Conservation (phyloP, 2,329 filamentous ascomycete species). For the Cladosporium sphaerospermum region DNA sequence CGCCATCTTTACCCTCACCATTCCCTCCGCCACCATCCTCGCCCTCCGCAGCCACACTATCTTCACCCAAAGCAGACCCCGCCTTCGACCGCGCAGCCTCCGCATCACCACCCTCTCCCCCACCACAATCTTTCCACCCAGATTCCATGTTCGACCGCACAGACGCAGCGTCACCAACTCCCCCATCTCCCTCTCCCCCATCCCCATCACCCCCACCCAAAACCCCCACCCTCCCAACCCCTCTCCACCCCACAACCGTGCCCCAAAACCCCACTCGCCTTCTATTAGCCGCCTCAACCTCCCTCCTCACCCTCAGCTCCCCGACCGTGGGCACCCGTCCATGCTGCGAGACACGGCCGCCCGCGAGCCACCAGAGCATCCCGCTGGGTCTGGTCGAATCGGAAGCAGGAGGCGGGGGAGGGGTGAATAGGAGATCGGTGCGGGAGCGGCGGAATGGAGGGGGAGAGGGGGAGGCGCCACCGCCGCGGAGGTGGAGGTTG, state of each 20-base stretch:
- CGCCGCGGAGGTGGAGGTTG: not conserved
- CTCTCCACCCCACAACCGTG: not conserved
- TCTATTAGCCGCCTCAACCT: conserved; percentile 5
- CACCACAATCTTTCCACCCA: not conserved
- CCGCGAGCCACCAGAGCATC: conserved; percentile 1
- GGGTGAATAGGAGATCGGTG: not conserved
- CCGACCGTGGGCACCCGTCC: not conserved
- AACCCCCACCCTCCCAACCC: conserved; percentile 5
- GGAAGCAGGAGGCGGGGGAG: not conserved
- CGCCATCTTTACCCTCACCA: too few species aligned
- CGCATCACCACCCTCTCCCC: not conserved
- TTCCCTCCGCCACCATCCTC: too few species aligned
- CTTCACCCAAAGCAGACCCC: too few species aligned
- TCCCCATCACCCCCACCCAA: not conserved
- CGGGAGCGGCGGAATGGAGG: not conserved
- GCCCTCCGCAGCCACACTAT: too few species aligned
- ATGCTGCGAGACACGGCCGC: not conserved
- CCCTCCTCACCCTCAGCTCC: conserved; percentile 6
- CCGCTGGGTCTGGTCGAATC: not conserved
- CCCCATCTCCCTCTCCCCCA: not conserved
- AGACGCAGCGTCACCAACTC: not conserved
- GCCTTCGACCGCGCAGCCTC: too few species aligned
- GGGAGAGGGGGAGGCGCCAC: not conserved
- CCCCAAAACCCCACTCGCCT: conserved; percentile 5
- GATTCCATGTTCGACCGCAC: not conserved